A percentile compares a stretch with the other conserved stretches of the same genome.
Evolutionary conservation across 2,329 filamentous ascomycete species (phyloP).

Genomic region (Talaromyces sp.): DNA sequence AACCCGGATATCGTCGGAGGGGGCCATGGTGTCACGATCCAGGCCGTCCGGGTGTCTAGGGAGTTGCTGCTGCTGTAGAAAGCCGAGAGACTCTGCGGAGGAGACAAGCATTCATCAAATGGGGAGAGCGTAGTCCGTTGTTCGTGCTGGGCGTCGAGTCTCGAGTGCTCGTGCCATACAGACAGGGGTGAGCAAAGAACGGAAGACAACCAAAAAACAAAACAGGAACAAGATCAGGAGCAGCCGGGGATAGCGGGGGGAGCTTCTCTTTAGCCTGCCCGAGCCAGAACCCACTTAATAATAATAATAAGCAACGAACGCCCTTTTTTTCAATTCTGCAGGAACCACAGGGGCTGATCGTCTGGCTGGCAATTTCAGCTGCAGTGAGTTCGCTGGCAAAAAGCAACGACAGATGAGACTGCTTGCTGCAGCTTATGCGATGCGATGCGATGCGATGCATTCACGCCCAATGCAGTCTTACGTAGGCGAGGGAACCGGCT

Average conservation of each 20-base stretch:
- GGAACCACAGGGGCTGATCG: not conserved
- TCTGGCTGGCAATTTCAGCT: not conserved
- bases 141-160: not conserved
- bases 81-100: not conserved
- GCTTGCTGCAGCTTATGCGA: not conserved
- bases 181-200: not conserved
- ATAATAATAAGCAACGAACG: no score
- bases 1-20: slow-evolving; percentile 56
- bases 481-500: not conserved
- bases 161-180: not conserved
- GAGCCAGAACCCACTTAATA: not conserved
- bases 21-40: slow-evolving; percentile 25
- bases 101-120: not conserved
- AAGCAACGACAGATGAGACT: not conserved
- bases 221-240: not conserved
- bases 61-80: not conserved
- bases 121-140: not conserved
- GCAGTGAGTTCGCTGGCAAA: not conserved
- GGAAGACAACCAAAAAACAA: not conserved
- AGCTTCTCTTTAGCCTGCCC: not conserved
- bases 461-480: not conserved
- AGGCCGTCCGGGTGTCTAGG: not conserved
- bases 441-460: not conserved
- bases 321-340: not conserved
- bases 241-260: not conserved